phyloP scores from a whole-genome alignment of 2,329 filamentous ascomycete genomes.

The Apiospora saccharicola region DNA sequence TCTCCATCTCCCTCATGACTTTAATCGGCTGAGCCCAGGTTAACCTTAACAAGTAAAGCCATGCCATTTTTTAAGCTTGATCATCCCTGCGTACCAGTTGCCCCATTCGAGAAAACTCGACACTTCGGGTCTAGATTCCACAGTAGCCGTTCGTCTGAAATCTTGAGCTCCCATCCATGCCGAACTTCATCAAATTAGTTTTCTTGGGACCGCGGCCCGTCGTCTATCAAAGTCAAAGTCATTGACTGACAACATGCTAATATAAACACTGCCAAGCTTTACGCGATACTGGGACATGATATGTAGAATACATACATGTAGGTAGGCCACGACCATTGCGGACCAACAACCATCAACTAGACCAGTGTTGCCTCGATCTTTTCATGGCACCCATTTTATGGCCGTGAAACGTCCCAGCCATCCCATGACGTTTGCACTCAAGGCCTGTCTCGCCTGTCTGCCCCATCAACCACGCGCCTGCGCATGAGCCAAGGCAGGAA shows the following conservation, averaged over 20 bases:
- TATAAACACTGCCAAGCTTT: background rate
- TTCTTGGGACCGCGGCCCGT: background rate
- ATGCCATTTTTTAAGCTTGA: background rate
- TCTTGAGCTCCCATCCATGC: conserved; percentile 2
- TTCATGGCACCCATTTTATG: background rate
- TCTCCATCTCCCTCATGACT: conserved; percentile 9
- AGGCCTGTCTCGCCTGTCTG: background rate
- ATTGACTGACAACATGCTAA: background rate
- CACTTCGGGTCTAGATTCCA: background rate
- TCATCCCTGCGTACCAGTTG: conserved; percentile 1
- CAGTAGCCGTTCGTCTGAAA: background rate
- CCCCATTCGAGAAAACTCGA: background rate
- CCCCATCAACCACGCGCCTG: background rate
- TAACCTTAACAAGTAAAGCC: background rate
- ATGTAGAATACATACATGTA: too few species aligned
- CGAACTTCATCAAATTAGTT: background rate
- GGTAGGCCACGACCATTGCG: too few species aligned
- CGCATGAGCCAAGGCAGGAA: conserved; percentile 4
- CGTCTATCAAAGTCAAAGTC: conserved; percentile 1
- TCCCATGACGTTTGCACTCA: background rate
- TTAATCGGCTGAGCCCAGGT: background rate
- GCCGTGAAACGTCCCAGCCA: background rate
- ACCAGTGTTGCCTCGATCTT: background rate
- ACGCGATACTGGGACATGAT: background rate
- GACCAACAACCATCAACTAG: background rate